Percentiles rank a stretch among this genome's conserved stretches.
phyloP scores from a whole-genome alignment of 2,329 filamentous ascomycete genomes.

The Claviceps sp. region DNA sequence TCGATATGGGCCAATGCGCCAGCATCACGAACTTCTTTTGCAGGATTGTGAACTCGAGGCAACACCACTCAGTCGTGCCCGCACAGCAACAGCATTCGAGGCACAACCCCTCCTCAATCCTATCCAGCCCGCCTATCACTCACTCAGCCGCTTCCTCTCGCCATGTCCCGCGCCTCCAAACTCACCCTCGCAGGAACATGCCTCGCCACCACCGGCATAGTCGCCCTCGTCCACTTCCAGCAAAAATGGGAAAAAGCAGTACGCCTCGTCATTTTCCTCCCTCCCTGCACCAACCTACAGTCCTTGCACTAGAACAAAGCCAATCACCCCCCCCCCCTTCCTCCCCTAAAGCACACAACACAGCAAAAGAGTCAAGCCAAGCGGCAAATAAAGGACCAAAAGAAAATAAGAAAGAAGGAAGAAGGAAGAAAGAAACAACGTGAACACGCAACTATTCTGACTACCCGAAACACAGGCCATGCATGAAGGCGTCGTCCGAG shows the following conservation, averaged over 20 bases:
- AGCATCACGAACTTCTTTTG: not conserved
- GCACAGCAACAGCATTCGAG: too few species aligned
- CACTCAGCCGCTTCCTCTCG: not conserved
- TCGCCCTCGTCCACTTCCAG: slow-evolving; percentile 78
- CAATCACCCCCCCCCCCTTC: too few species aligned
- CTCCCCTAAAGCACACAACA: not conserved
- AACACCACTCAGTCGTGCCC: too few species aligned
- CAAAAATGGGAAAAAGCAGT: slow-evolving; percentile 77
- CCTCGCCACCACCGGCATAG: slow-evolving; percentile 59
- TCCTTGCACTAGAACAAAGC: too few species aligned
- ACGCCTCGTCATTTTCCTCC: slow-evolving; percentile 19
- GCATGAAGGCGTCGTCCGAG: slow-evolving; percentile 87
- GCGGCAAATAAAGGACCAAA: not conserved
- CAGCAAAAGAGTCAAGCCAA: not conserved
- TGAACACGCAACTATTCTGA: not conserved
- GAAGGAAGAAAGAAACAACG: not conserved
- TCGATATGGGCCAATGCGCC: not conserved
- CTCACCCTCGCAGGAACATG: slow-evolving; percentile 69
- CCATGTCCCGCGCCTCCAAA: slow-evolving; percentile 85
- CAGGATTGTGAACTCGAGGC: too few species aligned
- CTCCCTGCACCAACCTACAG: too few species aligned
- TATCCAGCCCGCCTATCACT: not conserved
- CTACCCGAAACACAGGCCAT: slow-evolving; percentile 50
- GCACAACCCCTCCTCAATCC: not conserved
- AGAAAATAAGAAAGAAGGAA: not conserved